phyloP scores from a whole-genome alignment of 176 grass and related monocot species.

The Cenchrus americanus region DNA sequence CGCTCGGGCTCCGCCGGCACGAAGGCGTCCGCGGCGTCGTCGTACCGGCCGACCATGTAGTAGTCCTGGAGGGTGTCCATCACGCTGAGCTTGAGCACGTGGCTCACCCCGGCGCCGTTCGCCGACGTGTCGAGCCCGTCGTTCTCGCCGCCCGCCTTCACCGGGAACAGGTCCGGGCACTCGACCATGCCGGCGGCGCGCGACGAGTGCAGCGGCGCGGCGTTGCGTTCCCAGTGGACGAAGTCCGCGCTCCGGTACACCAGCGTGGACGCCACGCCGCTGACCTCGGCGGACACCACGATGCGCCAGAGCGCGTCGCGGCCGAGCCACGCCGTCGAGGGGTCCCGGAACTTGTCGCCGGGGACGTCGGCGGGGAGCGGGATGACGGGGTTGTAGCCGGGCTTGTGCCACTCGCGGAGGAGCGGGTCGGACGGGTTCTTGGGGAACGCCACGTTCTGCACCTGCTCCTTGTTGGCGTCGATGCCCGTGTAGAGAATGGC shows the following conservation, averaged over 20 bases:
- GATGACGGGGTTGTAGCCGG: slow-evolving; percentile 76
- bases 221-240: slow-evolving; percentile 52
- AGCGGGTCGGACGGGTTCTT: slow-evolving; percentile 60
- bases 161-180: slow-evolving; percentile 86
- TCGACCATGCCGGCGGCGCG: slow-evolving; percentile 52
- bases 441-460: slow-evolving; percentile 73
- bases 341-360: slow-evolving; percentile 58
- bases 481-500: slow-evolving; percentile 79
- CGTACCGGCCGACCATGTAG: slow-evolving; percentile 77
- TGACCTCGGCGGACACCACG: slow-evolving; percentile 46
- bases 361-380: slow-evolving; percentile 41
- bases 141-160: slow-evolving; percentile 12
- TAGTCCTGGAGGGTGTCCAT: slow-evolving; percentile 58
- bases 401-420: slow-evolving; percentile 66
- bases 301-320: slow-evolving; percentile 62
- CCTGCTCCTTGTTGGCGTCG: slow-evolving; percentile 33
- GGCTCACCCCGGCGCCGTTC: slow-evolving; percentile 33
- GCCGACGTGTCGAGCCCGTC: slow-evolving; percentile 53
- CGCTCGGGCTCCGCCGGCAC: slow-evolving; percentile 44
- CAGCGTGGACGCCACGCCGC: slow-evolving; percentile 43
- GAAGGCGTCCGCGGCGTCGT: slow-evolving; percentile 60
- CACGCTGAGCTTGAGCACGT: slow-evolving; percentile 75
- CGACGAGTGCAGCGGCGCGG: slow-evolving; percentile 48
- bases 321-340: slow-evolving; percentile 72
- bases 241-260: slow-evolving; percentile 65